Base-by-base conservation (phyloP, 1,139 yeast genomes). In the Hyphopichia burtonii region DNA sequence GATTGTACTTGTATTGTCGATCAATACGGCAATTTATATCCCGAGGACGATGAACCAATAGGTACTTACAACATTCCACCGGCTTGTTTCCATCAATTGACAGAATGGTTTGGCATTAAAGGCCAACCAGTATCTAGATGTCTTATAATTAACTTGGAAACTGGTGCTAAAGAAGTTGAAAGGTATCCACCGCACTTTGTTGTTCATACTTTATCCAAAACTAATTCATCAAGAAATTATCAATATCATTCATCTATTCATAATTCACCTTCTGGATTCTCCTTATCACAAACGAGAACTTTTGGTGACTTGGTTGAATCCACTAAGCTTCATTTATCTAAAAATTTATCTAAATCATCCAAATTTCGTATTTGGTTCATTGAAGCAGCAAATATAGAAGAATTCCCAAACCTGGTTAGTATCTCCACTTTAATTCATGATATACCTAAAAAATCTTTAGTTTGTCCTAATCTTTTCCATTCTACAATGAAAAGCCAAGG, bases 61-160 rank as follows among this genome's bases (percentile, higher is more conserved):
- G 61, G 59, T 18, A 58, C 67, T 3, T 50, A 49, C 22, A 52
- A 53, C 61, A 57, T 82, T 0, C 64, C 77, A 0, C 70, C 71
- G 2, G 56, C 59, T 2, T 68, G 72, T 1, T 83, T 78, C 52
- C 53, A 65, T 2, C 53, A 67, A 42, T 58, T 83, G 14, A 56
- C 58, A 1, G 65, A 68, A 22, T 79, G 85, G 83, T 82, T 82
- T 57, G 86, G 85, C 0, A 40, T 76, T 14, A 50, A 60, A 2
- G 72, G 74, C 0, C 55, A 55, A 7, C 79, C 84, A 0, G 69
- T 82, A 1, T 54, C 66, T 4, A 71, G 90, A 27, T 64, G 65
- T 25, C 54, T 80, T 4, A 56, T 80, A 6, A 46, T 57, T 16
- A 71, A 74, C 46, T 56, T 58, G 5, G 58, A 61, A 12, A 62